Percentiles rank a stretch among this genome's conserved stretches.
phyloP scores from a whole-genome alignment of 495 filamentous ascomycete genomes.

The Penicillium tannophilum region DNA sequence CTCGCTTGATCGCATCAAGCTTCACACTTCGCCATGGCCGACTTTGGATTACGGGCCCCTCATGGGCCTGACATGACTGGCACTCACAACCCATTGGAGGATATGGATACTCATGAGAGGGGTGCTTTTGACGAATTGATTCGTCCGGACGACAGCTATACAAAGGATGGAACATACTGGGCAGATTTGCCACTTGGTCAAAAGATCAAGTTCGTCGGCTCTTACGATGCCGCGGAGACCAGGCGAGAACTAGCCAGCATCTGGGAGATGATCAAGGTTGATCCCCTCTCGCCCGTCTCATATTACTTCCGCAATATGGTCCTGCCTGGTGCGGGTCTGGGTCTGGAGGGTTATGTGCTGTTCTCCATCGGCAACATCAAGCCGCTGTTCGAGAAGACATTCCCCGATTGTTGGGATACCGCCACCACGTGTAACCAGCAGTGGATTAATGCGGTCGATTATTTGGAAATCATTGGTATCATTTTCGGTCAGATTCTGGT shows the following conservation, averaged over 20 bases:
- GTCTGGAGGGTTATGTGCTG: slow-evolving; percentile 87
- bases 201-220: slow-evolving; percentile 70
- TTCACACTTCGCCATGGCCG: slow-evolving; percentile 39
- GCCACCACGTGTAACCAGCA: slow-evolving; percentile 64
- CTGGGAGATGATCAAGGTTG: slow-evolving; percentile 75
- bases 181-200: slow-evolving; percentile 71
- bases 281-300: slow-evolving; percentile 76
- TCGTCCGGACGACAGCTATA: slow-evolving; percentile 82
- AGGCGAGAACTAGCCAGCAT: slow-evolving; percentile 64
- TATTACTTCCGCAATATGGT: slow-evolving; percentile 88
- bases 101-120: slow-evolving; percentile 64
- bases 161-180: slow-evolving; percentile 81
- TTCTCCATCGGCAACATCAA: slow-evolving; percentile 92
- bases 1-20: slow-evolving; percentile 9
- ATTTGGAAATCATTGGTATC: slow-evolving; percentile 86
- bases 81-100: slow-evolving; percentile 51
- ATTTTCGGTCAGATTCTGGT: slow-evolving; percentile 83
- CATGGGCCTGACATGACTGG: slow-evolving; percentile 58
- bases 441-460: slow-evolving; percentile 78
- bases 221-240: slow-evolving; percentile 66
- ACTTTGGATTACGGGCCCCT: slow-evolving; percentile 57
- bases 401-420: slow-evolving; percentile 72
- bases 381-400: slow-evolving; percentile 70
- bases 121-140: slow-evolving; percentile 73
- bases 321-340: slow-evolving; percentile 83